These are phyloP conservation scores for Caloboletus inedulis DNA, from an alignment of 1,284 basidiomycete genomes.

Conservation along the genomic window DNA sequence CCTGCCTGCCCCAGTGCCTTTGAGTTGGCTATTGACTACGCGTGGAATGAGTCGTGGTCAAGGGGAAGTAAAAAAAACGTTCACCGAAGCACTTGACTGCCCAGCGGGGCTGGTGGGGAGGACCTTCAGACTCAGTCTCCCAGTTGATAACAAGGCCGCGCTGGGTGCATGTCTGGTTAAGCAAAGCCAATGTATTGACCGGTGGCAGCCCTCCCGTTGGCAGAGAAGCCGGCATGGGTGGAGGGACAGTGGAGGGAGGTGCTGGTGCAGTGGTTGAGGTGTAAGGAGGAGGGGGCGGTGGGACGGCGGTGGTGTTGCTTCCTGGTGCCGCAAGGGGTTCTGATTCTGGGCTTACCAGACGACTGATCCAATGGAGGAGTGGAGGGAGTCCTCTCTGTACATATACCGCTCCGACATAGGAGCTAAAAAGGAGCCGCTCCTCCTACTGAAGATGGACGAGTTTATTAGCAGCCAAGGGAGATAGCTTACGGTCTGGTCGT, in stretches of 20 bases:
- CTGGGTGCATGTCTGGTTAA: conserved; percentile 53
- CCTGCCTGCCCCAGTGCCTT: conserved; percentile 44
- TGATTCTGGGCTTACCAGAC: conserved; percentile 44
- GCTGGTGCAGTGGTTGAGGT: conserved; percentile 15
- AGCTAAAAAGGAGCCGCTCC: conserved; percentile 45
- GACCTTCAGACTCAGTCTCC: conserved; percentile 43
- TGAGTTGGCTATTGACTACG: conserved; percentile 44
- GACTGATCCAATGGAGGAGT: conserved; percentile 48
- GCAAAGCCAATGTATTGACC: conserved; percentile 41
- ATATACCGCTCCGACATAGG: conserved; percentile 53
- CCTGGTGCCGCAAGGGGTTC: conserved; percentile 36
- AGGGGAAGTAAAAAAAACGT: conserved; percentile 16
- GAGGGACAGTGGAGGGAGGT: conserved; percentile 14
- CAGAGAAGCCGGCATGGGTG: conserved; percentile 10
- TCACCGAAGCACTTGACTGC: conserved; percentile 48
- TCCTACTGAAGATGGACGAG: conserved; percentile 36
- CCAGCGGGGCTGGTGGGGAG: conserved; percentile 53
- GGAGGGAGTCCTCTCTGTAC: conserved; percentile 40
- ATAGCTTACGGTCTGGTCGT: conserved; percentile 35
- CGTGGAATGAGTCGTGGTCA: conserved; percentile 1
- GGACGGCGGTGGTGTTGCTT: conserved; percentile 5
- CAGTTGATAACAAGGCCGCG: conserved; percentile 42
- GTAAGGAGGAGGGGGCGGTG: conserved; percentile 25
- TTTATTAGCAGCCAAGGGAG: neutral
- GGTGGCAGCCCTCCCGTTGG: conserved; percentile 11